These are phyloP conservation scores for Helenozyma rhizophorensis DNA, from an alignment of 805 yeast genomes.

Conservation along the genomic window DNA sequence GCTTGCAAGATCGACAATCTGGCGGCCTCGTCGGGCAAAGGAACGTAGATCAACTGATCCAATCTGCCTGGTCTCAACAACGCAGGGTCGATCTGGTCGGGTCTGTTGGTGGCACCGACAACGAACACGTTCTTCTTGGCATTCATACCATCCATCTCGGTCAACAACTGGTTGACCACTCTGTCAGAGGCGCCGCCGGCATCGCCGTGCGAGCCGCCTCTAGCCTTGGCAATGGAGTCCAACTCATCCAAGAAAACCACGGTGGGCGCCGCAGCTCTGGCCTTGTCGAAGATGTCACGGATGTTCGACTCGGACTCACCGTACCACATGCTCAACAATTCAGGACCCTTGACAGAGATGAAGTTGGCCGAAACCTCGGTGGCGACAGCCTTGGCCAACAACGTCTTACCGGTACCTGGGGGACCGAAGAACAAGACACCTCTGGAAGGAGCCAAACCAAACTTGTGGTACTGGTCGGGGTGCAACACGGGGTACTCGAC, in stretches of 20 bases:
- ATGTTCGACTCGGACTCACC: constrained; percentile 98
- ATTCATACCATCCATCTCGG: constrained; percentile 99
- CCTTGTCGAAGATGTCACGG: constrained; percentile 96
- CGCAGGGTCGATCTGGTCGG: constrained; percentile 99
- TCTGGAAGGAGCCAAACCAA: constrained; percentile 95
- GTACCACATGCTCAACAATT: constrained; percentile 96
- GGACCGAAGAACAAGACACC: constrained; percentile 99
- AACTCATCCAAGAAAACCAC: constrained; percentile 97
- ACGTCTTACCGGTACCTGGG: constrained; percentile 99
- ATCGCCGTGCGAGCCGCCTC: constrained; percentile 73
- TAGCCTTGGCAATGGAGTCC: constrained; percentile 95
- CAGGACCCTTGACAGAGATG: constrained; percentile 96
- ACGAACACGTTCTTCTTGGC: constrained; percentile 98
- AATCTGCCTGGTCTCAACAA: constrained; percentile 98
- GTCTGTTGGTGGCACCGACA: constrained; percentile 99
- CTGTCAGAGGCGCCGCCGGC: constrained; percentile 97
- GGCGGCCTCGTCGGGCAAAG: constrained; percentile 94
- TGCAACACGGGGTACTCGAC: constrained; percentile 98
- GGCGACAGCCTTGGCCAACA: constrained; percentile 98
- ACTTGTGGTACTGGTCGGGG: constrained; percentile 97
- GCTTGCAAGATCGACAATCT: constrained; percentile 91
- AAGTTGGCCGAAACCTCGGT: constrained; percentile 98
- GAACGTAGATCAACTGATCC: constrained; percentile 97
- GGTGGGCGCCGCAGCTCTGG: constrained; percentile 99
- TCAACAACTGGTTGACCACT: constrained; percentile 91